phyloP scores from a whole-genome alignment of 352 stramenopile genomes.

The Phytophthora pini region DNA sequence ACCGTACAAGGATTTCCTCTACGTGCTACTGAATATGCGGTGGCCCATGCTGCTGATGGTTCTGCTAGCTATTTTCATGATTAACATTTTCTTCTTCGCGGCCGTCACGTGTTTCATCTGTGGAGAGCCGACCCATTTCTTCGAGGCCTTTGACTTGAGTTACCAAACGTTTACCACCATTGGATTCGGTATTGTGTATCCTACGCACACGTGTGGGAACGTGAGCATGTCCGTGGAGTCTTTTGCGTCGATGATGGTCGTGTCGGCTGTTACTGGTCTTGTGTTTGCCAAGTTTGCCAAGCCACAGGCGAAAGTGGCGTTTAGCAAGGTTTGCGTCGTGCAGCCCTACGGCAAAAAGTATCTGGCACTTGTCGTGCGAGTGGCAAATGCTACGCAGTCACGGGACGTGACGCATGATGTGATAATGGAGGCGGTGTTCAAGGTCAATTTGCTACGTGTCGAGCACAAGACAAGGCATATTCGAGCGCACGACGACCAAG shows the following conservation, averaged over 20 bases:
- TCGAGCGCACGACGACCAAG: constrained; percentile 37
- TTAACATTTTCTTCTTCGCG: constrained; percentile 73
- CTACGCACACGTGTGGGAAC: constrained; percentile 69
- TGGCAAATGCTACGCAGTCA: constrained; percentile 83
- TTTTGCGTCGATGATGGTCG: constrained; percentile 84
- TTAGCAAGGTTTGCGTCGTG: constrained; percentile 80
- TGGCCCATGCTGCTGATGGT: constrained; percentile 78
- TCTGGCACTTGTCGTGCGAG: constrained; percentile 76
- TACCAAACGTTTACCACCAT: constrained; percentile 91
- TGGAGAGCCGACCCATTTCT: constrained; percentile 57
- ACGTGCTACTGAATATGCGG: constrained; percentile 84
- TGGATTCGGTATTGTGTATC: constrained; percentile 82
- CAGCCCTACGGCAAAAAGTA: constrained; percentile 80
- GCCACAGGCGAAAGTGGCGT: constrained; percentile 77
- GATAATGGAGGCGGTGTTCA: constrained; percentile 85
- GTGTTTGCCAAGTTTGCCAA: constrained; percentile 88
- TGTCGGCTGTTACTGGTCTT: constrained; percentile 81
- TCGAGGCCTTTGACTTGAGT: constrained; percentile 74
- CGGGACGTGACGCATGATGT: constrained; percentile 84
- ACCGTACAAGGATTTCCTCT: constrained; percentile 86
- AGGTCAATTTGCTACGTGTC: constrained; percentile 80
- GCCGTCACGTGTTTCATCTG: constrained; percentile 54
- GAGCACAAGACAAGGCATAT: constrained; percentile 59
- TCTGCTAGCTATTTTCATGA: constrained; percentile 62
- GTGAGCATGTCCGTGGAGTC: constrained; percentile 77